A percentile compares a stretch with the other conserved stretches of the same genome.
phyloP scores from a whole-genome alignment of 495 filamentous ascomycete genomes.

The Xylaria bambusicola region DNA sequence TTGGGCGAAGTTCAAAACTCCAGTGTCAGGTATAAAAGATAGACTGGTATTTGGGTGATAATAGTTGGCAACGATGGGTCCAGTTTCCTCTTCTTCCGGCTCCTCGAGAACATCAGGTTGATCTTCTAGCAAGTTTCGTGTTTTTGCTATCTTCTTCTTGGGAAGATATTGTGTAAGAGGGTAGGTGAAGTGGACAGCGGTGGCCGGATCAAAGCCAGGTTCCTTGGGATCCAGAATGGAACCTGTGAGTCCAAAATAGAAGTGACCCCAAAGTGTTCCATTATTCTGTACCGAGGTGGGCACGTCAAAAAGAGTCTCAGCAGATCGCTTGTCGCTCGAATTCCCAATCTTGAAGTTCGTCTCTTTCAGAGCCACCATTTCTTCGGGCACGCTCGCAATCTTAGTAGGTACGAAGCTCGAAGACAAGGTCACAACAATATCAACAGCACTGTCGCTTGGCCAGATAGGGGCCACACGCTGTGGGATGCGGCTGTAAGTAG shows the following conservation, averaged over 20 bases:
- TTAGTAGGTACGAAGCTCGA: constrained; percentile 69
- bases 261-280: constrained; percentile 91
- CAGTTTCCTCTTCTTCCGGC: constrained; percentile 53
- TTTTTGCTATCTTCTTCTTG: constrained; percentile 90
- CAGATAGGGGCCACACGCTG: constrained; percentile 84
- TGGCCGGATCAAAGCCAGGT: constrained; percentile 67
- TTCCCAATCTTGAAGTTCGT: constrained; percentile 79
- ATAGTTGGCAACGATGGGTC: constrained; percentile 75
- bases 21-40: constrained; percentile 80
- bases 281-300: constrained; percentile 85
- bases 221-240: constrained; percentile 71
- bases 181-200: constrained; percentile 79
- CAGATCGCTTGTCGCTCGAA: constrained; percentile 73
- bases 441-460: constrained; percentile 73
- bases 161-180: constrained; percentile 85
- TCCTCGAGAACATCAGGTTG: constrained; percentile 54
- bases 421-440: constrained; percentile 83
- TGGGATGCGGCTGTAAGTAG: constrained; percentile 71
- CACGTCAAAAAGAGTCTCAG: constrained; percentile 75
- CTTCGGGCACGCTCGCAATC: constrained; percentile 58
- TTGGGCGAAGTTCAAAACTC: constrained; percentile 62
- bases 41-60: constrained; percentile 96
- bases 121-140: constrained; percentile 78
- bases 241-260: constrained; percentile 79
- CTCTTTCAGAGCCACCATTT: constrained; percentile 72